Conservation (phyloP, 1,139 yeast genomes). For the Suhomyces panamericanus region DNA sequence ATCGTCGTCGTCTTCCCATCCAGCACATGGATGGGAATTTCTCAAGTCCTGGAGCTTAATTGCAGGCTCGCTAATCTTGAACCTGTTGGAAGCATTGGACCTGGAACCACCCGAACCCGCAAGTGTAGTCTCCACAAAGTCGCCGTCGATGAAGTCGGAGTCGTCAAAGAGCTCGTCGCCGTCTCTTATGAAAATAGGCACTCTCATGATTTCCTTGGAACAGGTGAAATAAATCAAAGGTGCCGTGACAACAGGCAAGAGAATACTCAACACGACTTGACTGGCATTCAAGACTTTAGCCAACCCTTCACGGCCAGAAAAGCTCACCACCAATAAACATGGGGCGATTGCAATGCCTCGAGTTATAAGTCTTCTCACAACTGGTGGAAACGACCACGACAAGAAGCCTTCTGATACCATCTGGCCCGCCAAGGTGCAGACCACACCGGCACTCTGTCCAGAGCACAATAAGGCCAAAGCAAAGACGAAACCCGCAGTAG, state of each 20-base stretch:
- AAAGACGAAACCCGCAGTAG: constrained; percentile 91
- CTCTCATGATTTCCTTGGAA: constrained; percentile 74
- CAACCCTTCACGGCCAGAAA: constrained; percentile 84
- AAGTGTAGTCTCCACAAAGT: constrained; percentile 18
- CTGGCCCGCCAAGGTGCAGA: constrained; percentile 97
- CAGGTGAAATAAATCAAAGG: constrained; percentile 87
- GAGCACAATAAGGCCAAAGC: constrained; percentile 89
- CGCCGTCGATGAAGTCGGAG: constrained; percentile 6
- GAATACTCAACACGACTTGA: constrained; percentile 82
- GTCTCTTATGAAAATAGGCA: constrained; percentile 43
- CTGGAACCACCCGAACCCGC: constrained; percentile 6
- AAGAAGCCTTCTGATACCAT: constrained; percentile 95
- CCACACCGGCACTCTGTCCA: constrained; percentile 98
- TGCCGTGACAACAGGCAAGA: constrained; percentile 87
- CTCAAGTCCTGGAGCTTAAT: constrained; percentile 44
- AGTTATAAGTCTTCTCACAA: constrained; percentile 79
- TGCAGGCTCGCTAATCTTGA: constrained; percentile 41
- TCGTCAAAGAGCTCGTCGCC: constrained; percentile 29
- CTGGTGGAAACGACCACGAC: constrained; percentile 83
- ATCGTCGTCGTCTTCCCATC: constrained; percentile 42
- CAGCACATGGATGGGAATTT: constrained; percentile 47
- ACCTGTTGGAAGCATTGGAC: constrained; percentile 19
- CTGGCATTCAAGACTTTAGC: constrained; percentile 78
- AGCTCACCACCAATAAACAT: constrained; percentile 73
- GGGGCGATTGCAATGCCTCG: constrained; percentile 86